Evolutionary conservation across 352 stramenopile species (phyloP).

Genomic region (Globisporangium polare): DNA sequence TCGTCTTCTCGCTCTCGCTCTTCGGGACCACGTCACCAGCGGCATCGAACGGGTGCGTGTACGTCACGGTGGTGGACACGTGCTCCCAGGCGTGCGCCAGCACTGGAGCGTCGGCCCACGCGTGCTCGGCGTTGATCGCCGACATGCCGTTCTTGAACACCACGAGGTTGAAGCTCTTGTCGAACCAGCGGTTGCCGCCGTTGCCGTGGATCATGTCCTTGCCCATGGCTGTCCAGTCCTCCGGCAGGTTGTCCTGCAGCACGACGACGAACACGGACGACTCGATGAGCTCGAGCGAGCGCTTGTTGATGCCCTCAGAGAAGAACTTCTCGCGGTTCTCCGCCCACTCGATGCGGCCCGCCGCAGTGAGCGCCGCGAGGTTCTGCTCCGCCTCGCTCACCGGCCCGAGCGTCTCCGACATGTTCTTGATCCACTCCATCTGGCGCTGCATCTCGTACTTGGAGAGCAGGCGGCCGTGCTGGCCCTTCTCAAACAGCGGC

Average conservation of each 20-base stretch:
- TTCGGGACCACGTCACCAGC: conserved; percentile 41
- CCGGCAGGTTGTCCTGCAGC: conserved; percentile 57
- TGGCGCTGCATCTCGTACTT: conserved; percentile 82
- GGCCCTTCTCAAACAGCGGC: conserved; percentile 77
- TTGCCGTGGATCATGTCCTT: conserved; percentile 80
- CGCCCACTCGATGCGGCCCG: conserved; percentile 83
- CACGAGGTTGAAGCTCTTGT: conserved; percentile 97
- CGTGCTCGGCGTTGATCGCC: conserved; percentile 94
- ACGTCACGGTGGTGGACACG: conserved; percentile 58
- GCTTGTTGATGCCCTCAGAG: conserved; percentile 83
- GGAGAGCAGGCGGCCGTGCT: conserved; percentile 65
- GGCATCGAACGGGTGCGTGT: conserved; percentile 49
- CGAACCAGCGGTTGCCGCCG: conserved; percentile 95
- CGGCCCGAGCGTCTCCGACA: conserved; percentile 31
- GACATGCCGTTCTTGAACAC: conserved; percentile 93
- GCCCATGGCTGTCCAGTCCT: conserved; percentile 64
- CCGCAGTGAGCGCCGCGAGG: conserved; percentile 76
- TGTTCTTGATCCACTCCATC: conserved; percentile 66
- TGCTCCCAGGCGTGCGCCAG: conserved; percentile 86
- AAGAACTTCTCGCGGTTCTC: conserved; percentile 88
- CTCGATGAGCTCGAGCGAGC: conserved; percentile 75
- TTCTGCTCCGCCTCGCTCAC: conserved; percentile 40
- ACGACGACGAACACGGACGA: conserved; percentile 76
- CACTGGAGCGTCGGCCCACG: conserved; percentile 87
- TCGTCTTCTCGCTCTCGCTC: conserved; percentile 43